Evolutionary conservation across 2,329 filamentous ascomycete species (phyloP).

Genomic region (Neopestalotiopsis clavispora): DNA sequence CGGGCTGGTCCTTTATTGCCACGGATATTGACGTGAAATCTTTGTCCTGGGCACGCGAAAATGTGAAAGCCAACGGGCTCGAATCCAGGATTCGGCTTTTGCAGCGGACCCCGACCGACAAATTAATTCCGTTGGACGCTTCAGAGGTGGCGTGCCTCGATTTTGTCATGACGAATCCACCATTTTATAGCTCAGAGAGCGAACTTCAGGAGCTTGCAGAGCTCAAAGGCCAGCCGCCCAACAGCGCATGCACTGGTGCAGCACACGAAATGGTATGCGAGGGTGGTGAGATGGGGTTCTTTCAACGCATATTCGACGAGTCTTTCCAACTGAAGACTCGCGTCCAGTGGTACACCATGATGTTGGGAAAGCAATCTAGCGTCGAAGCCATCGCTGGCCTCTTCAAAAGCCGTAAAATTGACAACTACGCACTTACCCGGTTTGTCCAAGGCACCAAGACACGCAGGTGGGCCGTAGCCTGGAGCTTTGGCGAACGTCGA

Average conservation of each 20-base stretch:
- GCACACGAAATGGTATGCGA: slow-evolving; percentile 83
- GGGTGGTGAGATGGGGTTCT: slow-evolving; percentile 80
- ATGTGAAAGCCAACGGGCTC: slow-evolving; percentile 71
- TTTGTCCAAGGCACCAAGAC: slow-evolving; percentile 82
- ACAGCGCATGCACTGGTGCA: slow-evolving; percentile 77
- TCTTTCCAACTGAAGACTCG: slow-evolving; percentile 62
- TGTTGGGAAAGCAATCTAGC: slow-evolving; percentile 83
- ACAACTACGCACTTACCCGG: slow-evolving; percentile 82
- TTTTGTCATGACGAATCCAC: slow-evolving; percentile 93
- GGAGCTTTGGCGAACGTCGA: slow-evolving; percentile 77
- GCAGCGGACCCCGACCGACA: slow-evolving; percentile 52
- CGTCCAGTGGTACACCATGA: slow-evolving; percentile 87
- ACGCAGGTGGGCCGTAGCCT: slow-evolving; percentile 84
- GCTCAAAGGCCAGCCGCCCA: slow-evolving; percentile 70
- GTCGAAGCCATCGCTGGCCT: slow-evolving; percentile 66
- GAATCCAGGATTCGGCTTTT: slow-evolving; percentile 66
- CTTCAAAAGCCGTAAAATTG: slow-evolving; percentile 60
- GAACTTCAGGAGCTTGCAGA: slow-evolving; percentile 71
- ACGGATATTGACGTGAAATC: slow-evolving; percentile 82
- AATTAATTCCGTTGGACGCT: slow-evolving; percentile 68
- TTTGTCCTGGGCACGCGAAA: slow-evolving; percentile 67
- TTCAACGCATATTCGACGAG: slow-evolving; percentile 72
- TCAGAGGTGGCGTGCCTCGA: slow-evolving; percentile 61
- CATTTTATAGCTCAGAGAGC: slow-evolving; percentile 80
- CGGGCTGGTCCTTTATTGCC: slow-evolving; percentile 72